Evolutionary conservation across 306 rosid genomes (phyloP), one percentile per base, ranked within the genome.

Genomic region (Styphnolobium japonicum): DNA sequence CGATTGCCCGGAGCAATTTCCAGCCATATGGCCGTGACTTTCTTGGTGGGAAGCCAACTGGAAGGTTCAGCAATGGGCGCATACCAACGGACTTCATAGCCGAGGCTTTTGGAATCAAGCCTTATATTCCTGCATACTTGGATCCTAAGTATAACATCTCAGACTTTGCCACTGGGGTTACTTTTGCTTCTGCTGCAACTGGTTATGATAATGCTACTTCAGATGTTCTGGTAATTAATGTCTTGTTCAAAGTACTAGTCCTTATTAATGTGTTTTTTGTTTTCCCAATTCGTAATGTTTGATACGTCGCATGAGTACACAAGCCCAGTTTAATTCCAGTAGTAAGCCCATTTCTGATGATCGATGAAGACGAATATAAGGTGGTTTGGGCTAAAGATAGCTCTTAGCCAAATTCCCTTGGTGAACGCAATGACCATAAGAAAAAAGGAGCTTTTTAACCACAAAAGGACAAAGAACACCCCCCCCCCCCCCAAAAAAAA

Each of bases 121-220:
- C 88, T 0, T 68, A 43, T 1, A 49, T 92, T 8, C 96, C 96
- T 6, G 91, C 97, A 9, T 92, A 90, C 83, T 87, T 92, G 87
- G 96, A 92, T 73, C 92, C 96, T 5, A 36, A 82, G 4, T 90
- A 81, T 18, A 86, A 85, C 15, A 90, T 90, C 9, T 82, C 97
- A 1, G 90, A 90, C 72, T 92, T 90, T 27, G 89, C 93, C 71
- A 82, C 82, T 10, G 96, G 97, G 0, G 91, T 92, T 82, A 80
- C 93, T 15, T 92, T 92, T 78, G 97, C 91, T 73, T 92, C 97
- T 67, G 96, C 97, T 23, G 97, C 89, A 7, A 81, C 90, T 66
- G 97, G 97, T 42, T 92, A 89, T 56, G 97, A 92, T 61, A 90
- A 89, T 63, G 90, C 88, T 27, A 92, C 97, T 83, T 89, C 97